A percentile compares a stretch with the other conserved stretches of the same genome.
phyloP scores from a whole-genome alignment of 371 early-diverging fungal genomes.

The Apophysomyces sp. region DNA sequence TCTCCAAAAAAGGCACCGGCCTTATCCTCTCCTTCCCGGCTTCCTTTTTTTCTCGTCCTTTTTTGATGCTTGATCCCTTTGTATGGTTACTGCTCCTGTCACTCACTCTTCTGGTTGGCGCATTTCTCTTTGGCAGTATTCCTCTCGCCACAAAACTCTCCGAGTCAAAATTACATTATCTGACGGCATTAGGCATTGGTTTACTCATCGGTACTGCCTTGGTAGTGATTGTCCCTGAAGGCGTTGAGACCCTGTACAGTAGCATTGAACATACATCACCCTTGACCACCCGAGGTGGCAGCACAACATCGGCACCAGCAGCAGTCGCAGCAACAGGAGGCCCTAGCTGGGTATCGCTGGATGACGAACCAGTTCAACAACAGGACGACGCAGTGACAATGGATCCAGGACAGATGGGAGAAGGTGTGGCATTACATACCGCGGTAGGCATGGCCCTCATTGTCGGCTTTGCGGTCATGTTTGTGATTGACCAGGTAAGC shows the following conservation, averaged over 20 bases:
- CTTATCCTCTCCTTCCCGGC: not conserved
- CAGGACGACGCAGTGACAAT: no score
- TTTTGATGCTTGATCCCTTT: conserved; percentile 56
- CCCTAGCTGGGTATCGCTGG: not conserved
- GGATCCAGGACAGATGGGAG: conserved; percentile 4
- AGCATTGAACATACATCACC: not conserved
- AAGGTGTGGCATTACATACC: conserved; percentile 50
- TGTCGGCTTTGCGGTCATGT: conserved; percentile 90
- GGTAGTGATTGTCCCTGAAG: conserved; percentile 91
- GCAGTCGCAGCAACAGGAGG: not conserved
- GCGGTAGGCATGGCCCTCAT: conserved; percentile 80
- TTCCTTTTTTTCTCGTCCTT: not conserved
- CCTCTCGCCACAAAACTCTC: conserved; percentile 84
- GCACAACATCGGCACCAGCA: not conserved
- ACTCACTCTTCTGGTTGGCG: conserved; percentile 81
- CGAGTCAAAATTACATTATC: conserved; percentile 62
- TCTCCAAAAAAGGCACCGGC: no score
- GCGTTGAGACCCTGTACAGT: conserved; percentile 83
- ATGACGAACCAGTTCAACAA: no score
- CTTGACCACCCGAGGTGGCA: not conserved
- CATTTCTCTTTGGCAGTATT: conserved; percentile 83
- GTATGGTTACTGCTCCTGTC: conserved; percentile 73
- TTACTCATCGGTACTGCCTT: conserved; percentile 88
- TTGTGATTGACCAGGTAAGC: conserved; percentile 78
- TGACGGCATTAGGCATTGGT: conserved; percentile 91